Percentiles rank a stretch among this genome's conserved stretches.
These are phyloP conservation scores for Pseudogymnoascus sp. DNA, from an alignment of 2,329 filamentous ascomycete species.

Conservation along the genomic window DNA sequence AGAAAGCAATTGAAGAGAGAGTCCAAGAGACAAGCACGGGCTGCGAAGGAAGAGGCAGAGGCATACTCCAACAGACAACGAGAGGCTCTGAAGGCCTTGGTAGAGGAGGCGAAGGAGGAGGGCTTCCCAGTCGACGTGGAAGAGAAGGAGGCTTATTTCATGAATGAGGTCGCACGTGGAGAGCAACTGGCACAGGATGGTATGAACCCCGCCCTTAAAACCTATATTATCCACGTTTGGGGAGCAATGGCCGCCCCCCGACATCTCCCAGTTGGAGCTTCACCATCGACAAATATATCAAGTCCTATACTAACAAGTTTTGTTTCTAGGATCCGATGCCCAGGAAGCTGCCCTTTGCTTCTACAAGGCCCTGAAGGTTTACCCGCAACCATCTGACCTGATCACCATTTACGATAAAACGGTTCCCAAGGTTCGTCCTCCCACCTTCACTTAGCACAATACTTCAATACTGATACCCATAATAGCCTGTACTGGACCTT, in stretches of 20 bases:
- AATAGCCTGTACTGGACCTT: slow-evolving; percentile 81
- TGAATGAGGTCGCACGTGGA: slow-evolving; percentile 85
- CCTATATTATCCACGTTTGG: neutral
- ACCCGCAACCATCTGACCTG: slow-evolving; percentile 84
- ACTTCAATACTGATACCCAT: slow-evolving; percentile 3
- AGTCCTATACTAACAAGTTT: slow-evolving; percentile 7
- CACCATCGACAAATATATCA: neutral
- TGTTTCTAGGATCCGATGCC: slow-evolving; percentile 49
- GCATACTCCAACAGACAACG: slow-evolving; percentile 58
- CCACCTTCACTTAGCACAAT: neutral
- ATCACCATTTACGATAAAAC: slow-evolving; percentile 99
- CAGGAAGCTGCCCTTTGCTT: slow-evolving; percentile 88
- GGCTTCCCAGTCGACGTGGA: slow-evolving; percentile 87
- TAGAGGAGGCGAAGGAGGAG: slow-evolving; percentile 78
- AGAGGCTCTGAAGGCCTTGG: slow-evolving; percentile 63
- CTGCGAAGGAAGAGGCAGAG: slow-evolving; percentile 64
- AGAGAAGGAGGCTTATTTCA: slow-evolving; percentile 93
- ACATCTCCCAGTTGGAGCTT: neutral
- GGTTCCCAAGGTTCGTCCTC: slow-evolving; percentile 68
- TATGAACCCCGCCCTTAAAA: slow-evolving; percentile 37
- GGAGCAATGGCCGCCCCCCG: neutral
- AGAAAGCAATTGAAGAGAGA: slow-evolving; percentile 63
- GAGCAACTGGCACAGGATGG: slow-evolving; percentile 77
- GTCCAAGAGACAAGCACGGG: slow-evolving; percentile 63
- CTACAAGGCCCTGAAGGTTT: slow-evolving; percentile 98